Base-by-base conservation (phyloP, 2,329 filamentous ascomycete genomes). In the Verticillium tricorpus region DNA sequence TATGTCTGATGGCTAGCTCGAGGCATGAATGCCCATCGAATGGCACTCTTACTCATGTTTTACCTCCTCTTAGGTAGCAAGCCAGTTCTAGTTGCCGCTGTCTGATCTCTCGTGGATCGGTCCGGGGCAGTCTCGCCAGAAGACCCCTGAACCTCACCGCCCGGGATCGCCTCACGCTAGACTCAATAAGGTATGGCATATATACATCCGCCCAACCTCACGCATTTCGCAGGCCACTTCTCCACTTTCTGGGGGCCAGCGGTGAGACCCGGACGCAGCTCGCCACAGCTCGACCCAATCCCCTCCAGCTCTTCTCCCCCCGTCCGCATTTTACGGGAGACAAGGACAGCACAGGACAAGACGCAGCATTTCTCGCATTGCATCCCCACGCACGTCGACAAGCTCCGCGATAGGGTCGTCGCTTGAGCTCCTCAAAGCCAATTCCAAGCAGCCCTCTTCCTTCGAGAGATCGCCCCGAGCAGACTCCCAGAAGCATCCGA, bases 291-390 rank as follows among this genome's bases (percentile, higher is more conserved):
- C 19, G 45, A 45, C 58, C 58, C 58, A 60, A 56, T 50, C 58
- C 52, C 58, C 57, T 58, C 57, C 32, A 28, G 14, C 35, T 58
- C 39, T 54, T 52, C 28, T 40, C 57, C 19, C n/a, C 22, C 8
- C 58, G 58, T 60, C 35, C 45, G 45, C 40, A 60, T 55, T 60
- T 40, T 39, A 22, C 45, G n/a, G n/a, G 11, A 22, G 45, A 52
- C 45, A 52, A 52, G 45, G 45, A 40, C 37, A 40, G 37, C 37
- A 40, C 37, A 40, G 37, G 37, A 52, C 45, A 22, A 52, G 45
- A 52, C 45, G 58, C 58, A 60, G 45, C 45, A 55, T 60, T 54
- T n/a, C 58, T 45, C 14, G 58, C 58, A 60, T 60, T 60, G 58
- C 58, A 60, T 60, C 25, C 22, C 45, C 45, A 52, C 45, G 45